Conservation (phyloP, 176 grass and related monocot species). For the Carex myosuroides region DNA sequence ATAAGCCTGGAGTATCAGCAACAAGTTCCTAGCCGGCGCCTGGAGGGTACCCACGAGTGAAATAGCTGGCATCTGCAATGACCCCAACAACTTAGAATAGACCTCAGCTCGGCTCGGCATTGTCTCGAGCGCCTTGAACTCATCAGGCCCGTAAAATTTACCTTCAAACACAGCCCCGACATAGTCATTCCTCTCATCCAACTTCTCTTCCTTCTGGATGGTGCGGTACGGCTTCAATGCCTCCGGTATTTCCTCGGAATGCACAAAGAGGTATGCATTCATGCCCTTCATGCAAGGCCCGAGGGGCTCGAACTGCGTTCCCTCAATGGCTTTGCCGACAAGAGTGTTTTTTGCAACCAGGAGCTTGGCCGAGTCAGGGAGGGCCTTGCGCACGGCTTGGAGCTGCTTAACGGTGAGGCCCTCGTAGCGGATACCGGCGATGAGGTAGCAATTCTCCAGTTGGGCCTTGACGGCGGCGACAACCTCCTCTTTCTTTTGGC, state of each 20-base stretch:
- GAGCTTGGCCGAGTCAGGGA: slow-evolving; percentile 59
- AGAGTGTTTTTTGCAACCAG: slow-evolving; percentile 86
- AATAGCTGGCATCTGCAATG: slow-evolving; percentile 57
- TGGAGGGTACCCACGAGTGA: slow-evolving; percentile 61
- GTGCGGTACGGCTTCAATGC: slow-evolving; percentile 71
- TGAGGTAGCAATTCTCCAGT: slow-evolving; percentile 80
- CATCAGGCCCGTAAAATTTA: slow-evolving; percentile 68
- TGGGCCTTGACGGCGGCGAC: slow-evolving; percentile 53
- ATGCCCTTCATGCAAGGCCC: slow-evolving; percentile 84
- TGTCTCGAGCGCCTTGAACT: slow-evolving; percentile 81
- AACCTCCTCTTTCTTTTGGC: slow-evolving; percentile 61
- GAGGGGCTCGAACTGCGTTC: slow-evolving; percentile 71
- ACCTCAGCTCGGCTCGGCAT: slow-evolving; percentile 88
- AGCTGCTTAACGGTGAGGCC: slow-evolving; percentile 89
- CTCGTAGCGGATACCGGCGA: slow-evolving; percentile 82
- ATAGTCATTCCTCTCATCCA: slow-evolving; percentile 84
- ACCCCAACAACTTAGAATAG: slow-evolving; percentile 70
- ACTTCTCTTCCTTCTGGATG: slow-evolving; percentile 75
- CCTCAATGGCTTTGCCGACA: slow-evolving; percentile 86
- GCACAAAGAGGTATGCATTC: slow-evolving; percentile 97
- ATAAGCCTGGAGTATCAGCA: slow-evolving; percentile 51
- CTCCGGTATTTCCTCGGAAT: slow-evolving; percentile 78
- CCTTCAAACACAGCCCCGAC: slow-evolving; percentile 89
- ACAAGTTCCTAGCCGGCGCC: slow-evolving; percentile 50
- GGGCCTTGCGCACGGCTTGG: slow-evolving; percentile 56